phyloP scores from a whole-genome alignment of 306 rosid species.

The Vachellia collinsii region DNA sequence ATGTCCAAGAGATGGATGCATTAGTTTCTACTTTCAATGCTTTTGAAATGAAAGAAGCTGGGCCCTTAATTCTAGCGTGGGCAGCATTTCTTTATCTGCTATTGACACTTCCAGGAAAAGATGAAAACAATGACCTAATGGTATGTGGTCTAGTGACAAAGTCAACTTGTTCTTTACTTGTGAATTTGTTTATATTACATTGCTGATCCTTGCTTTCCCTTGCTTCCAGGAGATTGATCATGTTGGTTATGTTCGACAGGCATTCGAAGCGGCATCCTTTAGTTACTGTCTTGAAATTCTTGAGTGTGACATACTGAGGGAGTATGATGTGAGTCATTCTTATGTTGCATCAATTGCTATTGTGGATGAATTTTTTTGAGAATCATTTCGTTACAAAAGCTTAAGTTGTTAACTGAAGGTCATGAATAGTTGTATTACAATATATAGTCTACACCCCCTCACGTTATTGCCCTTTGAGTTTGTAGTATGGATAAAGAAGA shows the following conservation, averaged over 20 bases:
- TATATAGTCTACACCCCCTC: not conserved
- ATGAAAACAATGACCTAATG: conserved; percentile 62
- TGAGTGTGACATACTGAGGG: conserved; percentile 75
- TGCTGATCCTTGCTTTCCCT: conserved; percentile 32
- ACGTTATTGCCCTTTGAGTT: not conserved
- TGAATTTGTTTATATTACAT: conserved; percentile 22
- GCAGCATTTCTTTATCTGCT: conserved; percentile 85
- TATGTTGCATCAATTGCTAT: conserved; percentile 30
- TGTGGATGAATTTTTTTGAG: conserved; percentile 24
- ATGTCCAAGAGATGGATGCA: conserved; percentile 88
- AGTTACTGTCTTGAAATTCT: conserved; percentile 73
- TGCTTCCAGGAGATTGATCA: conserved; percentile 87
- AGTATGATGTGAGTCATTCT: conserved; percentile 73
- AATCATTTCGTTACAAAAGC: not conserved
- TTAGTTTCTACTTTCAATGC: conserved; percentile 66
- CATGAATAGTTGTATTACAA: not conserved
- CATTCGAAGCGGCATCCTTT: conserved; percentile 76
- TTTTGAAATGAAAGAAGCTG: conserved; percentile 78
- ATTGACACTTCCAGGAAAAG: conserved; percentile 83
- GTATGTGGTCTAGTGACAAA: conserved; percentile 51
- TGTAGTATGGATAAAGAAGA: not conserved
- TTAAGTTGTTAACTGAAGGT: not conserved
- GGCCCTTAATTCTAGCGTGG: conserved; percentile 88
- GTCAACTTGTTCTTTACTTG: conserved; percentile 30
- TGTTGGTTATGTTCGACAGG: conserved; percentile 88